Conservation (phyloP, 2,329 filamentous ascomycete species). For the Epichloe coenophiala region DNA sequence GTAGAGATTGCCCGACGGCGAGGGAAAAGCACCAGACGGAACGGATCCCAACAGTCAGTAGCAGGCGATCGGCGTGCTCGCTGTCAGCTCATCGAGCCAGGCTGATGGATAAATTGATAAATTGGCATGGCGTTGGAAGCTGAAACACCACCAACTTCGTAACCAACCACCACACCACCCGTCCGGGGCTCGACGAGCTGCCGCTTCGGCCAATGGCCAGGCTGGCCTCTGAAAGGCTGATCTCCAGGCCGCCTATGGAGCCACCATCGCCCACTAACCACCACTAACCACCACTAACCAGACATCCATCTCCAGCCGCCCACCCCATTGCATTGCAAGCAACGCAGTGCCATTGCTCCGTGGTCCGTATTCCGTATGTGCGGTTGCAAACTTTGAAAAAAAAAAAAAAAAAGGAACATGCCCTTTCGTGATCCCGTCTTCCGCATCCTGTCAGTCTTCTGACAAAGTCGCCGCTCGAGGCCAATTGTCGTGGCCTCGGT, state of each 20-base stretch:
- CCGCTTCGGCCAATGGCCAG: background rate
- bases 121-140: background rate
- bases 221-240: background rate
- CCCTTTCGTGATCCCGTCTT: too few relatives aligned
- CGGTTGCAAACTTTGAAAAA: too few relatives aligned
- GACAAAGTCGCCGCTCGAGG: too few relatives aligned
- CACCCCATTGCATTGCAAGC: too few relatives aligned
- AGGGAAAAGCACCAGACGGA: background rate
- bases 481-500: too few relatives aligned
- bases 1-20: background rate
- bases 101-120: background rate
- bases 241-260: background rate
- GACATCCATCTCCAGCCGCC: too few relatives aligned
- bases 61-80: background rate
- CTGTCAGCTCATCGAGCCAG: background rate
- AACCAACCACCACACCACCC: background rate
- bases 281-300: too few relatives aligned
- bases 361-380: too few relatives aligned
- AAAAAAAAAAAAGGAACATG: too few relatives aligned
- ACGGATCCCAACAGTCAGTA: background rate
- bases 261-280: background rate
- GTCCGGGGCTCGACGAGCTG: background rate
- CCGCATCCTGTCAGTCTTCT: too few relatives aligned
- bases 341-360: too few relatives aligned
- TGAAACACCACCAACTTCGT: background rate